Evolutionary conservation across 148 eudicot species (phyloP), one percentile per base, ranked within the genome.

Genomic region (Camellia lanceoleosa): DNA sequence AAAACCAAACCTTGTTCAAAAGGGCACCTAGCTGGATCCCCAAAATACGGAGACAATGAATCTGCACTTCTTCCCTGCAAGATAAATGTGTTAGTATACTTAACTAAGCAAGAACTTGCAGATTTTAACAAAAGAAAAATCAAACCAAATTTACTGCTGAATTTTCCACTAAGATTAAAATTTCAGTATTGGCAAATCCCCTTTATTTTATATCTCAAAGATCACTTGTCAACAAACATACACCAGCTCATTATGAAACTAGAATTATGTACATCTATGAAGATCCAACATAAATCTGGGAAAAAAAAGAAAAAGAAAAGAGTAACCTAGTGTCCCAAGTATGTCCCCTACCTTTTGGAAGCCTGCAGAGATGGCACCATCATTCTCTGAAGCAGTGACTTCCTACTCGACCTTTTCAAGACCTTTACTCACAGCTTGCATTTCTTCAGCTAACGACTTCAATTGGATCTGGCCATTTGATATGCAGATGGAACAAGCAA

Each of bases 381-480:
- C 99, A 82, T 89, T 91, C 79, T 91, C 97, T 80, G 94, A 88
- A 68, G 95, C 95, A 83, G 95, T 87, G 73, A 96, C 95, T 87
- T 96, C 99, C 88, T 89, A 94, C 87, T 94, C 99, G 79, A 96
- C 98, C 88, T 96, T 96, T 83, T 96, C 99, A 81, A 96, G 98
- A 81, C 99, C 99, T 91, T 92, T 96, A 85, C 93, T 94, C 85
- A 96, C 95, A 55, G 99, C 99, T 94, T 96, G 99, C 99, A 96
- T 96, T 90, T 96, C 99, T 89, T 96, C 99, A 83, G 99, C 99
- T 83, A 96, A 88, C 55, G 92, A 78, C 87, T 94, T 96, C 86
- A 96, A 83, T 91, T 96, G 99, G 75, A 96, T 94, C 98, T 96
- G 68, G 23, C 63, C 49, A 78, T 70, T 75, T 5, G n/a, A 65